Percentiles rank a stretch among this genome's conserved stretches.
These are phyloP conservation scores for Entonaema liquescens DNA, from an alignment of 495 filamentous ascomycete species.

Conservation along the genomic window DNA sequence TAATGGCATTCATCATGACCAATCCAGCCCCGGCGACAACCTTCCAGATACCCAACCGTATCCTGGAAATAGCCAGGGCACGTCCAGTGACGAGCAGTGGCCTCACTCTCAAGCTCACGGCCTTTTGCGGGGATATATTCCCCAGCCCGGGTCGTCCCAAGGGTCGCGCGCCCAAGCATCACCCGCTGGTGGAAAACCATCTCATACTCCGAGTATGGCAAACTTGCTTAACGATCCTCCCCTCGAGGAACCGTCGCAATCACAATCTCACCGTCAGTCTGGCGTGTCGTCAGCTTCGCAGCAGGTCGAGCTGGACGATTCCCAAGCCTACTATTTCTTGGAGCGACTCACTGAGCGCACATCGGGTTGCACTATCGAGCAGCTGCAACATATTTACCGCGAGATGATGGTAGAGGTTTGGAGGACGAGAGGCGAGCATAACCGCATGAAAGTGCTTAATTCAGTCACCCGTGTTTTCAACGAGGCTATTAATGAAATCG, in stretches of 20 bases:
- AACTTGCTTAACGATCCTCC: slow-evolving; percentile 50
- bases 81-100: slow-evolving; percentile 57
- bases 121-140: slow-evolving; percentile 53
- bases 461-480: slow-evolving; percentile 75
- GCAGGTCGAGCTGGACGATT: slow-evolving; percentile 67
- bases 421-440: slow-evolving; percentile 78
- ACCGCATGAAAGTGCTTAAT: slow-evolving; percentile 74
- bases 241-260: slow-evolving; percentile 36
- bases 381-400: slow-evolving; percentile 93
- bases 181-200: slow-evolving; percentile 37
- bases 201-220: slow-evolving; percentile 45
- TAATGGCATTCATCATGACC: slow-evolving; percentile 58
- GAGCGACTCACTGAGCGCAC: slow-evolving; percentile 67
- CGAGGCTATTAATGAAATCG: slow-evolving; percentile 81
- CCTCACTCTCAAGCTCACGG: slow-evolving; percentile 61
- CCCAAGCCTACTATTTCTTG: slow-evolving; percentile 64
- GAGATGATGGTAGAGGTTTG: slow-evolving; percentile 89
- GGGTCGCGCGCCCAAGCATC: slow-evolving; percentile 37
- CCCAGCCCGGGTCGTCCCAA: slow-evolving; percentile 49
- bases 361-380: slow-evolving; percentile 86
- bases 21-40: slow-evolving; percentile 43
- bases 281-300: slow-evolving; percentile 40
- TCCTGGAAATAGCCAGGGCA: slow-evolving; percentile 44
- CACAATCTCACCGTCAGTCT: slow-evolving; percentile 45
- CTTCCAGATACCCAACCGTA: slow-evolving; percentile 67